Base-by-base conservation (phyloP, 495 filamentous ascomycete genomes). In the Aspergillus bertholletiae region DNA sequence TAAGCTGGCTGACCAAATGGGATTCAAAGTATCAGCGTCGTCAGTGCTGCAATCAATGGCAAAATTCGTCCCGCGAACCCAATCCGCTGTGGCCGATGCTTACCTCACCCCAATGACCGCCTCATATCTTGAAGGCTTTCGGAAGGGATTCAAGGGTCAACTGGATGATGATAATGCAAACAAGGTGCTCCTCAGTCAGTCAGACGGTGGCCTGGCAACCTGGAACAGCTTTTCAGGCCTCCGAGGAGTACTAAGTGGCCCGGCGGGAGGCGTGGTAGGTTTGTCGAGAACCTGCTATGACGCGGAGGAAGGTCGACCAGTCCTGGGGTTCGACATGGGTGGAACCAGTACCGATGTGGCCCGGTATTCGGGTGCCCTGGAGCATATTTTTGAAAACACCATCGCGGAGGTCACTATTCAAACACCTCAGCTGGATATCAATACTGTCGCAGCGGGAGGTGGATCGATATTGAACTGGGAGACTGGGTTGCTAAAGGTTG, bases 301-400 rank as follows among this genome's bases (percentile, higher is more conserved):
- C 64, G 78, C 85, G 6, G 75, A 86, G 49, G 91, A 88, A 0
- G 87, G 84, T 58, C 89, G 81, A 11, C 91, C 91, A 5, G 87
- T 96, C 12, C 92, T 96, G 61, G 92, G 92, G 1, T 96, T 96
- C 61, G 91, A 96, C 64, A 96, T 96, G 92, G 83, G 84, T n/a
- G 92, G 92, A 35, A 97, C 92, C 2, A 90, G 86, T 54, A 96
- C 92, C 3, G 92, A 97, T 65, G 92, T 96, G 5, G 89, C 87
- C 32, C 73, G 92, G 39, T 96, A 92, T 62, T 90, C 88, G 21
- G 90, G 91, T 15, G 76, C 88, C 28, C 90, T 95, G 61, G 90
- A 96, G 49, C 91, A 97, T 65, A 91, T 96, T 1, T 96, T 96
- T 55, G 92, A 96, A 70, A 96, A 88, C 9, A 96, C 91, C 0